Conservation (phyloP, 768 basidiomycete genomes). For the Leucogyrophana mollusca region DNA sequence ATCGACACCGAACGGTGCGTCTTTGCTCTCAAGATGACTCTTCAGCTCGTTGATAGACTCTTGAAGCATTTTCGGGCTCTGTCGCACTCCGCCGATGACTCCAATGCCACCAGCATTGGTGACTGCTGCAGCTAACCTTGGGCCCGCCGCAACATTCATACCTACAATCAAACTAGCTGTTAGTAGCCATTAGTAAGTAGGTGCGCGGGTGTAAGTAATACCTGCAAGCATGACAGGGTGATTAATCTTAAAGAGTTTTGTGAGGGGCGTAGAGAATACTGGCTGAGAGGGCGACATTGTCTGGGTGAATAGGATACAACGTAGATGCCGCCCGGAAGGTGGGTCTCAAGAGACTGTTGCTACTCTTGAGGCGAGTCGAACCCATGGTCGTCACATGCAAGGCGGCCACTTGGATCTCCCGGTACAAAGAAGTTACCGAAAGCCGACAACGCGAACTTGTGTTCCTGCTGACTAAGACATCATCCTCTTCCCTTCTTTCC, state of each 20-base stretch:
- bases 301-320: no score
- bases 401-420: no score
- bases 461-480: no score
- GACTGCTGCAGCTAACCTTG: slow-evolving; percentile 83
- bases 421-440: no score
- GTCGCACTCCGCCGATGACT: slow-evolving; percentile 81
- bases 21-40: slow-evolving; percentile 67
- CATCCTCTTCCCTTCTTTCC: background rate
- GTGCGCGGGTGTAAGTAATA: slow-evolving; percentile 9
- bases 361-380: no score
- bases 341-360: no score
- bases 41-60: slow-evolving; percentile 72
- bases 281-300: slow-evolving; percentile 66
- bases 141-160: slow-evolving; percentile 88
- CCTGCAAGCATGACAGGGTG: slow-evolving; percentile 87
- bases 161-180: slow-evolving; percentile 10
- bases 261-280: slow-evolving; percentile 72
- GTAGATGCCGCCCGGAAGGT: no score
- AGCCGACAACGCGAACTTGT: no score
- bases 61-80: slow-evolving; percentile 70
- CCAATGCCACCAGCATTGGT: slow-evolving; percentile 90
- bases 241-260: slow-evolving; percentile 71
- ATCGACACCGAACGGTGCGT: slow-evolving; percentile 81
- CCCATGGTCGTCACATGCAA: no score
- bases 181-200: background rate